Percentiles rank a stretch among this genome's conserved stretches.
phyloP scores from a whole-genome alignment of 257 asterid species.

The Fraxinus americana region DNA sequence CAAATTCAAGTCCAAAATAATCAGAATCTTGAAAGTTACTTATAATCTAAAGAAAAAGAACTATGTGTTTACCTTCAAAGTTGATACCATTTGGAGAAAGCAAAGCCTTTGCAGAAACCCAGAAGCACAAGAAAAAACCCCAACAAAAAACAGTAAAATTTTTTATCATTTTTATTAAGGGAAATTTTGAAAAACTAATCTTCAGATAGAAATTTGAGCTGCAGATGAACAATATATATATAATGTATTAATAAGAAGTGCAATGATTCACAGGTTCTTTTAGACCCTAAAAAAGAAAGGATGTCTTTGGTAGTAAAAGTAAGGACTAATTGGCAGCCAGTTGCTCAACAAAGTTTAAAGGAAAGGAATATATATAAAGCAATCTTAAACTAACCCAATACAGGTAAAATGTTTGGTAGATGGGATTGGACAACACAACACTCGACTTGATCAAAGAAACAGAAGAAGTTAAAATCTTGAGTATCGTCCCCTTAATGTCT shows the following conservation, averaged over 20 bases:
- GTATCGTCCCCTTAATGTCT: neutral
- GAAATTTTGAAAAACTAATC: slow-evolving; percentile 9
- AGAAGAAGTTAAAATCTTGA: neutral
- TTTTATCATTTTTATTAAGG: slow-evolving; percentile 35
- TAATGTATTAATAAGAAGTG: slow-evolving; percentile 14
- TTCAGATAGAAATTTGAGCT: slow-evolving; percentile 8
- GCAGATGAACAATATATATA: slow-evolving; percentile 13
- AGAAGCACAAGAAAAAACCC: slow-evolving; percentile 44
- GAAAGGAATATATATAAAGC: slow-evolving; percentile 53
- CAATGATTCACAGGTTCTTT: slow-evolving; percentile 37
- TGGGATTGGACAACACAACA: neutral
- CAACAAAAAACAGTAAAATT: slow-evolving; percentile 32
- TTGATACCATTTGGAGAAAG: slow-evolving; percentile 90
- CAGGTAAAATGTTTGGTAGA: neutral
- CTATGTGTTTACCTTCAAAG: slow-evolving; percentile 63
- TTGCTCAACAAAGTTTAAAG: slow-evolving; percentile 54
- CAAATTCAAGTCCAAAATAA: neutral
- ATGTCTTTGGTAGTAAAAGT: slow-evolving; percentile 50
- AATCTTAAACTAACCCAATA: slow-evolving; percentile 16
- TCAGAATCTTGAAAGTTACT: neutral
- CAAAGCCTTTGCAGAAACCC: slow-evolving; percentile 52
- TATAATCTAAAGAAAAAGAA: neutral
- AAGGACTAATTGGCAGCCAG: slow-evolving; percentile 63
- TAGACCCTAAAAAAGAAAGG: slow-evolving; percentile 34
- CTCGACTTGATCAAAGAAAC: too few species aligned